phyloP scores from a whole-genome alignment of 2,329 filamentous ascomycete genomes.

The Sordariomycetes sp. region DNA sequence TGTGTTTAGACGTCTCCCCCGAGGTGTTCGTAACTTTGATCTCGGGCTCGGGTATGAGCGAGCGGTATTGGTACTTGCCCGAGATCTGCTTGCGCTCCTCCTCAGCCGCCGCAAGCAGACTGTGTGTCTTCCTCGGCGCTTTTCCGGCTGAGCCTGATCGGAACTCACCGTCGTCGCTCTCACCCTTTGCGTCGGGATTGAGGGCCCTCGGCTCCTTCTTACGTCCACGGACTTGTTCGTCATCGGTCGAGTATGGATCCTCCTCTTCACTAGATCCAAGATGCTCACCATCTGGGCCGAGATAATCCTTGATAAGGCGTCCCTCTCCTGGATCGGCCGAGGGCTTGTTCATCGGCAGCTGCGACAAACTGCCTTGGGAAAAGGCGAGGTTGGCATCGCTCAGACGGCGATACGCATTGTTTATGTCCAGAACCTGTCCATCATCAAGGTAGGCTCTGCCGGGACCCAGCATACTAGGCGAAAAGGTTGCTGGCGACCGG shows the following conservation, averaged over 20 bases:
- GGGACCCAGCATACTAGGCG: conserved; percentile 16
- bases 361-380: conserved; percentile 53
- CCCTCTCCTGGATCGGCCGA: conserved; percentile 32
- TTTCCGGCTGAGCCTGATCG: conserved; percentile 21
- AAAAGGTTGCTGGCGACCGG: conserved; percentile 23
- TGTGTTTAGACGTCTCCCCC: conserved; percentile 50
- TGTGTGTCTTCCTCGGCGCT: conserved; percentile 40
- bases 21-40: conserved; percentile 56
- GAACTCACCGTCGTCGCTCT: conserved; percentile 22
- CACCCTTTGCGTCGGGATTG: conserved; percentile 28
- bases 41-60: conserved; percentile 56
- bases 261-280: conserved; percentile 65
- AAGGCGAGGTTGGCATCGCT: conserved; percentile 62
- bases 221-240: conserved; percentile 58
- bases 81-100: conserved; percentile 60
- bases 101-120: conserved; percentile 64
- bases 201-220: conserved; percentile 41
- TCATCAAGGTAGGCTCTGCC: conserved; percentile 45
- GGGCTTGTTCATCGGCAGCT: conserved; percentile 48
- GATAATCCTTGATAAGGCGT: conserved; percentile 60
- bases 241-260: conserved; percentile 52
- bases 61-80: conserved; percentile 47
- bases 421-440: conserved; percentile 56
- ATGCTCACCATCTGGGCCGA: conserved; percentile 56
- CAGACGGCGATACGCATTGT: conserved; percentile 59